Evolutionary conservation across 2,329 filamentous ascomycete genomes (phyloP).

Genomic region (Claviceps citrina): DNA sequence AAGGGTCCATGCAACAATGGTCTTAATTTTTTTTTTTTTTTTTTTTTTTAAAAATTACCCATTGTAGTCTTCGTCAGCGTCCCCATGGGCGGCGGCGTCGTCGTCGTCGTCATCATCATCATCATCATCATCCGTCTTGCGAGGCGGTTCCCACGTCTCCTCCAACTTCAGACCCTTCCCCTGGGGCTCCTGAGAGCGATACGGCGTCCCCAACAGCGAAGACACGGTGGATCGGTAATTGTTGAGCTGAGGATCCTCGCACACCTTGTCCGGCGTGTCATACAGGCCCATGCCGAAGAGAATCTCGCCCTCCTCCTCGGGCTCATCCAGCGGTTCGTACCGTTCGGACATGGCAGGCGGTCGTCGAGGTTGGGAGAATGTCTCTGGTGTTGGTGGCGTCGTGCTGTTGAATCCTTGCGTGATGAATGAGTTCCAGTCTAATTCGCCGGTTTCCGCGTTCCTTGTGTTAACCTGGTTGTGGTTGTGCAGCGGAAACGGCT

Average conservation of each 20-base stretch:
- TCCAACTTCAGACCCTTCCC: slow-evolving; percentile 70
- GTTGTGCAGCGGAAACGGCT: slow-evolving; percentile 17
- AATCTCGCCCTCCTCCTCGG: slow-evolving; percentile 51
- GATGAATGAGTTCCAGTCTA: slow-evolving; percentile 32
- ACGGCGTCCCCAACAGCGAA: slow-evolving; percentile 36
- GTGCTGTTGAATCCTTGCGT: slow-evolving; percentile 30
- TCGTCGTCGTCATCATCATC: slow-evolving; percentile 29
- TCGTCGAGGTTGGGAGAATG: slow-evolving; percentile 37
- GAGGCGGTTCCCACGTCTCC: slow-evolving; percentile 60
- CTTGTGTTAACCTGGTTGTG: slow-evolving; percentile 6
- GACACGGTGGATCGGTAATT: slow-evolving; percentile 40
- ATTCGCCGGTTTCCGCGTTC: slow-evolving; percentile 7
- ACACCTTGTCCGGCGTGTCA: slow-evolving; percentile 47
- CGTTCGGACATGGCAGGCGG: slow-evolving; percentile 32
- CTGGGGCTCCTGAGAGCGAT: slow-evolving; percentile 29
- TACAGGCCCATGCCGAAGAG: slow-evolving; percentile 74
- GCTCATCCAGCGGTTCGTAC: slow-evolving; percentile 34
- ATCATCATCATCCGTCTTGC: slow-evolving; percentile 41
- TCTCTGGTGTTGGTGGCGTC: slow-evolving; percentile 44
- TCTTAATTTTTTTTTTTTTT: too few relatives aligned
- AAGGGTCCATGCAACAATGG: too few relatives aligned
- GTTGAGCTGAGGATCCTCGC: slow-evolving; percentile 34
- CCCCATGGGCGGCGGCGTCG: neutral
- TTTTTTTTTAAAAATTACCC: neutral
- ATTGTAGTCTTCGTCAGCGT: slow-evolving; percentile 11